A percentile compares a stretch with the other conserved stretches of the same genome.
phyloP scores from a whole-genome alignment of 2,329 filamentous ascomycete genomes.

The Fusarium graminum region DNA sequence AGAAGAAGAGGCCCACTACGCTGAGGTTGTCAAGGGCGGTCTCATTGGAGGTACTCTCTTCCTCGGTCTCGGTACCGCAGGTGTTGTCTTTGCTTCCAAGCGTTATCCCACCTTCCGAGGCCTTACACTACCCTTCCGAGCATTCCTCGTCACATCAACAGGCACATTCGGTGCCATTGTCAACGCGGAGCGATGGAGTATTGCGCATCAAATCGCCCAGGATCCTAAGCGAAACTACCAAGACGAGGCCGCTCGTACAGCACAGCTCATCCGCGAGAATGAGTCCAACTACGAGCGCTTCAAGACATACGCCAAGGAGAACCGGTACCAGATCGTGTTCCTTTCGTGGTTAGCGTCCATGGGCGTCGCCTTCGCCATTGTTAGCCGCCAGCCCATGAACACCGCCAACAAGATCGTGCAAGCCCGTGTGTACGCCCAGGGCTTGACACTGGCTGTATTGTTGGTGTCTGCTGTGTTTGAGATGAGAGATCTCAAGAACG shows the following conservation, averaged over 20 bases:
- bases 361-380: conserved; percentile 78
- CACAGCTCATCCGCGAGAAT: conserved; percentile 66
- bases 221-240: conserved; percentile 77
- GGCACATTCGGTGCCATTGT: conserved; percentile 91
- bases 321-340: conserved; percentile 90
- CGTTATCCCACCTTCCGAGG: conserved; percentile 83
- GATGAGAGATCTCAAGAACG: conserved; percentile 79
- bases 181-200: conserved; percentile 78
- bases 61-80: conserved; percentile 73
- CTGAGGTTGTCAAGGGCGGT: conserved; percentile 83
- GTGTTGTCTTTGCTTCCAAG: conserved; percentile 73
- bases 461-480: conserved; percentile 87
- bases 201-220: conserved; percentile 74
- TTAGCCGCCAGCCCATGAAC: conserved; percentile 80
- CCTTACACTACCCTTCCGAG: conserved; percentile 89
- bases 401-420: conserved; percentile 91
- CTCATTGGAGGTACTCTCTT: conserved; percentile 78
- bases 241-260: conserved; percentile 70
- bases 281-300: conserved; percentile 71
- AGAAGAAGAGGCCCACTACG: conserved; percentile 90
- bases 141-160: conserved; percentile 86
- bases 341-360: conserved; percentile 89
- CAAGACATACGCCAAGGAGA: conserved; percentile 79
- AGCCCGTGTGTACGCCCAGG: conserved; percentile 94
- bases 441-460: conserved; percentile 85